Percentiles rank a stretch among this genome's conserved stretches.
Conservation (phyloP, 2,329 filamentous ascomycete genomes). For the Ciborinia camelliae region DNA sequence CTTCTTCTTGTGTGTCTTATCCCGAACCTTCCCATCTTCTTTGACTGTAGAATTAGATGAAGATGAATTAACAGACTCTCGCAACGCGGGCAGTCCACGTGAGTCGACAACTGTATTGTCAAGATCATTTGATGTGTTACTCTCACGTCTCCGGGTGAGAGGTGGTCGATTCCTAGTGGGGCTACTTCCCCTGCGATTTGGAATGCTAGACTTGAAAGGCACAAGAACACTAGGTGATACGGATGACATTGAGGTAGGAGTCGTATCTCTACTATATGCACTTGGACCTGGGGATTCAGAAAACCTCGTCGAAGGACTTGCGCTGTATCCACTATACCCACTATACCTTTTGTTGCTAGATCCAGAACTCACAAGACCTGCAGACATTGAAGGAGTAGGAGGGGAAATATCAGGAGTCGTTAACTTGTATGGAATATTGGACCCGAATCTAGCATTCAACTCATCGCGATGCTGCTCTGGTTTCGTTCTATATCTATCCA, state of each 20-base stretch:
- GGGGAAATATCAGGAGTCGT: conserved; percentile 64
- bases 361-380: conserved; percentile 20
- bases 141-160: conserved; percentile 55
- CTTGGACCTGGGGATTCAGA: conserved; percentile 68
- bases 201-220: conserved; percentile 41
- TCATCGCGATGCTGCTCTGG: conserved; percentile 39
- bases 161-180: conserved; percentile 56
- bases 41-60: conserved; percentile 69
- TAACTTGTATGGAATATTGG: conserved; percentile 53
- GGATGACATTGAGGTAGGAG: conserved; percentile 73
- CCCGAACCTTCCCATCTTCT: conserved; percentile 46
- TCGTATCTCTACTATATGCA: conserved; percentile 72
- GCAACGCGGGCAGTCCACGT: conserved; percentile 60
- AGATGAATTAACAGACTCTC: conserved; percentile 68
- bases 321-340: conserved; percentile 51
- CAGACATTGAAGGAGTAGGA: conserved; percentile 62
- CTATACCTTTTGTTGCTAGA: conserved; percentile 42
- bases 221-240: conserved; percentile 63
- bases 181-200: conserved; percentile 52
- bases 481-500: conserved; percentile 57
- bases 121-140: conserved; percentile 52
- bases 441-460: conserved; percentile 36
- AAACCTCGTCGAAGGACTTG: conserved; percentile 71
- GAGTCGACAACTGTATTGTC: conserved; percentile 48
- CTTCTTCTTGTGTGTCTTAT: conserved; percentile 41